Evolutionary conservation across 768 basidiomycete species (phyloP), one percentile per base, ranked within the genome.

Genomic region (Suillus decipiens): DNA sequence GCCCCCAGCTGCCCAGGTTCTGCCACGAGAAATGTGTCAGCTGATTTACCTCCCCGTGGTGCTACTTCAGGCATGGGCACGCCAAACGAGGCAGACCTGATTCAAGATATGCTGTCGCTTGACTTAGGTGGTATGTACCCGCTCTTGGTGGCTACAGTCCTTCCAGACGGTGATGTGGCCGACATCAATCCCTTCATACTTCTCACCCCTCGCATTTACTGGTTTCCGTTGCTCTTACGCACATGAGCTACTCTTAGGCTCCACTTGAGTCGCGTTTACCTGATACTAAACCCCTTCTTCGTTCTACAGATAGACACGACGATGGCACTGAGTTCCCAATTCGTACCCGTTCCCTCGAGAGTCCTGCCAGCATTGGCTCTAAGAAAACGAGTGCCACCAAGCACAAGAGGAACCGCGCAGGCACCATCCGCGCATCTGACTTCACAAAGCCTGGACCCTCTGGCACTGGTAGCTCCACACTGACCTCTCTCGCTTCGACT

Each of bases 381-480:
- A 53, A 36, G 31, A 63, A 57, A 28, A 59, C 43, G 10, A 59
- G 63, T 10, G 69, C 42, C 56, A 50, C 41, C 48, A 73, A 61
- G 66, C 75, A 61, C 66, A 47, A 72, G 57, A 72, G 78, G n/a
- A 75, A 74, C n/a, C 80, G 84, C 19, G 83, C 78, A 31, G 82
- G 77, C 64, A 86, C 81, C 59, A 85, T 80, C 69, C 83, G 78
- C 59, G 83, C 79, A 56, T 84, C 79, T n/a, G 82, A 82, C 65
- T 79, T 76, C 55, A 22, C 66, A 39, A 75, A 65, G 39, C 61
- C 67, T 6, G 61, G 58, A 11, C 42, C 53, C 41, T 36, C 61
- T 54, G 62, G 59, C 37, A 61, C 66, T 2, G 31, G 64, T 60
- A 61, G 60, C 47, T 54, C 56, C 63, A 15, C 48, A 61, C 61